These are phyloP conservation scores for Hanseniaspora jakobsenii DNA, from an alignment of 805 yeast species.

Conservation along the genomic window DNA sequence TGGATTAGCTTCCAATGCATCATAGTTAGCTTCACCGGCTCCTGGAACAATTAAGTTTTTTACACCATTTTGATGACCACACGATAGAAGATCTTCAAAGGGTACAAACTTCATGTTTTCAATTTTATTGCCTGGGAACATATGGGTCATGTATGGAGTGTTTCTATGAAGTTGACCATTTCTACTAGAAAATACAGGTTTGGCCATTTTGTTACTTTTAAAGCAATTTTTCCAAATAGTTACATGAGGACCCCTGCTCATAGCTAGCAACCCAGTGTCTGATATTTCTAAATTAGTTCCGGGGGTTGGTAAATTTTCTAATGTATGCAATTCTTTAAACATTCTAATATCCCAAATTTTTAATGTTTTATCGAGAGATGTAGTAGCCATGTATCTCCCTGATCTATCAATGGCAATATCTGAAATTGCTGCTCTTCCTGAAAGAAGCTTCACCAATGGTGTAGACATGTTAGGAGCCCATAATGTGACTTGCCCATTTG, in stretches of 20 bases:
- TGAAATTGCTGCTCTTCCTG: conserved; percentile 77
- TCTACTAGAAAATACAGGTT: conserved; percentile 39
- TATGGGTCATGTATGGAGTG: conserved; percentile 85
- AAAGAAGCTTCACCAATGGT: conserved; percentile 71
- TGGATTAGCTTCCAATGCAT: conserved; percentile 86
- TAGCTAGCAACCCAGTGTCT: conserved; percentile 74
- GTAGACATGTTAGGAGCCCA: conserved; percentile 88
- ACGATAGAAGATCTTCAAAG: conserved; percentile 88
- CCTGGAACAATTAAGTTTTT: conserved; percentile 90
- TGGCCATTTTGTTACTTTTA: conserved; percentile 31
- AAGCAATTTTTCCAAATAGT: conserved; percentile 86
- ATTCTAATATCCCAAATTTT: conserved; percentile 91
- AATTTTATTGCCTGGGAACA: conserved; percentile 64
- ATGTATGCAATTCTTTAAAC: conserved; percentile 55
- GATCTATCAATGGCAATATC: conserved; percentile 79
- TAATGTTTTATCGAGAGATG: conserved; percentile 72
- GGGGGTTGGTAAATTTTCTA: conserved; percentile 65
- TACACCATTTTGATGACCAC: conserved; percentile 69
- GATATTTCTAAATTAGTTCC: conserved; percentile 69
- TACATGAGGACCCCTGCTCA: conserved; percentile 94
- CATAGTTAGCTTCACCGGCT: conserved; percentile 94
- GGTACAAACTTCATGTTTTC: conserved; percentile 70
- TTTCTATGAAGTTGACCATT: conserved; percentile 28
- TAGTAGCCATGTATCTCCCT: conserved; percentile 87
- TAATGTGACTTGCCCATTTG: conserved; percentile 80